Evolutionary conservation across 495 filamentous ascomycete species (phyloP).

Genomic region (Hypoxylon crocopeplum): DNA sequence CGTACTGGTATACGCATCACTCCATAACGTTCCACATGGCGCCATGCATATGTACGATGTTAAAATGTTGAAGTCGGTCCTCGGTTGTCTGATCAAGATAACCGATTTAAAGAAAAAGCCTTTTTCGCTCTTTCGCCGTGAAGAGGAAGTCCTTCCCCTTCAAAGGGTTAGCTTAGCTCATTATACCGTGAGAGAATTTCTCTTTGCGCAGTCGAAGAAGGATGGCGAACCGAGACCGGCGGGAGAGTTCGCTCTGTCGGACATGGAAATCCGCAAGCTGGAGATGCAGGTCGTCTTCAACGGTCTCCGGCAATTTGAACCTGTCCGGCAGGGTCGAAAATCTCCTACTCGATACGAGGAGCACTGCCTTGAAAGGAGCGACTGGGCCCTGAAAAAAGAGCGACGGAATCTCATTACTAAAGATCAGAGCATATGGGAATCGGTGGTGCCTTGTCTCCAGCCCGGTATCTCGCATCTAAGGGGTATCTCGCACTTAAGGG

Average conservation of each 20-base stretch:
- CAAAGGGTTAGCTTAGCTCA: slow-evolving; percentile 38
- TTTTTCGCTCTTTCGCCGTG: neutral
- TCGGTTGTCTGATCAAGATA: slow-evolving; percentile 40
- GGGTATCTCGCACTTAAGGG: neutral
- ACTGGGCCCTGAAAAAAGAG: slow-evolving; percentile 4
- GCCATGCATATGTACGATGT: slow-evolving; percentile 25
- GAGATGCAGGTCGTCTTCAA: slow-evolving; percentile 35
- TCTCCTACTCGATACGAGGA: slow-evolving; percentile 31
- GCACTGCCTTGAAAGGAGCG: slow-evolving; percentile 27
- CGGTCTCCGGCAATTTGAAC: slow-evolving; percentile 24
- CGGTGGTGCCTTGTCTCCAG: slow-evolving; percentile 15
- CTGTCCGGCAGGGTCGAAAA: neutral
- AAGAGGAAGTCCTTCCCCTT: slow-evolving; percentile 3
- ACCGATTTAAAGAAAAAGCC: slow-evolving; percentile 11
- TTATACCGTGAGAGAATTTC: slow-evolving; percentile 46
- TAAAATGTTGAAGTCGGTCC: slow-evolving; percentile 29
- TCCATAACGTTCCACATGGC: slow-evolving; percentile 28
- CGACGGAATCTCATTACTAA: slow-evolving; percentile 16
- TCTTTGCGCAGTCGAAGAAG: slow-evolving; percentile 28
- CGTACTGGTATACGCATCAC: slow-evolving; percentile 29
- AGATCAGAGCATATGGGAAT: slow-evolving; percentile 3
- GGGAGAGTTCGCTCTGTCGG: slow-evolving; percentile 27
- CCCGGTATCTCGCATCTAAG: no score
- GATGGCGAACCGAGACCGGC: slow-evolving; percentile 15
- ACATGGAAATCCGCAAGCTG: slow-evolving; percentile 17